These are phyloP conservation scores for Ustilago vetiveriae DNA, from an alignment of 1,284 basidiomycete genomes.

Conservation along the genomic window DNA sequence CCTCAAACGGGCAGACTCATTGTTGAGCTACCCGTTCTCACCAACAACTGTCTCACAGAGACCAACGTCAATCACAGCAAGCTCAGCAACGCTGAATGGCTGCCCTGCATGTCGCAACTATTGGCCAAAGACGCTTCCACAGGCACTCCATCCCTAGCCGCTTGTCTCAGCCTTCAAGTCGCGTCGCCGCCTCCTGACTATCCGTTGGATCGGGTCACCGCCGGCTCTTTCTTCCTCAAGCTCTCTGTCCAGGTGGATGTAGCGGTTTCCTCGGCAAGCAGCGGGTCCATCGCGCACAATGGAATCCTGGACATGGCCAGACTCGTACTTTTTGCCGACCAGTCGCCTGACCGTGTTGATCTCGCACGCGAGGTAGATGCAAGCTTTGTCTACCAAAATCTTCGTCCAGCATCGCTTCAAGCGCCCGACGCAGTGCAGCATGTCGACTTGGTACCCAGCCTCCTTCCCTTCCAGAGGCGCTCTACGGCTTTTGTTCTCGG, in stretches of 20 bases:
- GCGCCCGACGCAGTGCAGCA: conserved; percentile 43
- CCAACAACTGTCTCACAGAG: not conserved
- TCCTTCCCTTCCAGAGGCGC: conserved; percentile 61
- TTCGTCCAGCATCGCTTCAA: conserved; percentile 26
- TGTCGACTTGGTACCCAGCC: conserved; percentile 34
- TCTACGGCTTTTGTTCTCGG: conserved; percentile 57
- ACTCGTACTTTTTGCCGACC: conserved; percentile 35
- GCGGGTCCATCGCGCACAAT: conserved; percentile 2
- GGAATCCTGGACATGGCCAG: conserved; percentile 35
- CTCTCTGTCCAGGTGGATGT: conserved; percentile 16
- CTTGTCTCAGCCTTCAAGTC: conserved; percentile 4
- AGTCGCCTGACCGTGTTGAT: conserved; percentile 2
- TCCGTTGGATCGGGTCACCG: conserved; percentile 13
- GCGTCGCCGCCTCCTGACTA: conserved; percentile 8
- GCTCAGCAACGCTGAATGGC: conserved; percentile 42
- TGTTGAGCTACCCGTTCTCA: conserved; percentile 18
- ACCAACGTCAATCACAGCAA: not conserved
- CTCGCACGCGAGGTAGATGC: conserved; percentile 17
- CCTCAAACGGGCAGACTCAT: not conserved
- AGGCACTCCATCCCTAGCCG: not conserved
- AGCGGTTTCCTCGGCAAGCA: not conserved
- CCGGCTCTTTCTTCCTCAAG: conserved; percentile 34
- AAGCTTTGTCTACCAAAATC: conserved; percentile 47
- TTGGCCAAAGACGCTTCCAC: not conserved
- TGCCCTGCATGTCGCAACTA: conserved; percentile 10